These are phyloP conservation scores for Murraya koenigii DNA, from an alignment of 345 rosid species.

Conservation along the genomic window DNA sequence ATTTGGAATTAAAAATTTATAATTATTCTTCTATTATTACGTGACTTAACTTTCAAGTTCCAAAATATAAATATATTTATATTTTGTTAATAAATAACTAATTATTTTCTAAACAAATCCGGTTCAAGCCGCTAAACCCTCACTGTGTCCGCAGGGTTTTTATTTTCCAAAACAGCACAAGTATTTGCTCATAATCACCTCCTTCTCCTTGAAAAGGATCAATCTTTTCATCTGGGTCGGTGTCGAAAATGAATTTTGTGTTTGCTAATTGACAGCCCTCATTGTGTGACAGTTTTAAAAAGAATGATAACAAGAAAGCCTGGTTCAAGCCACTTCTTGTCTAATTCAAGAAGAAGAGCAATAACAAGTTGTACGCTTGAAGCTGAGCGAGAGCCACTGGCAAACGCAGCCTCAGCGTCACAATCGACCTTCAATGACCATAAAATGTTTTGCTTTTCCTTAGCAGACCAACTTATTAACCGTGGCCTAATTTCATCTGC, in stretches of 20 bases:
- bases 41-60: no score
- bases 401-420: neutral
- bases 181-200: neutral
- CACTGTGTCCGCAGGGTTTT: neutral
- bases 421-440: conserved; percentile 30
- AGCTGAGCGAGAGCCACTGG: conserved; percentile 18
- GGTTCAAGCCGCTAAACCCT: neutral
- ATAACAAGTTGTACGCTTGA: conserved; percentile 31
- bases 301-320: conserved; percentile 28
- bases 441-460: conserved; percentile 38
- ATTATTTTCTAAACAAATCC: neutral
- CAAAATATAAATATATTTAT: no score
- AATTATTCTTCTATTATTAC: no score
- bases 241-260: neutral
- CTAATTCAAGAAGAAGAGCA: conserved; percentile 36
- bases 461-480: conserved; percentile 38
- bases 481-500: conserved; percentile 44
- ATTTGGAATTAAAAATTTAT: no score
- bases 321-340: conserved; percentile 19
- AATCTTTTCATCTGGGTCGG: neutral
- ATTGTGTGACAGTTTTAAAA: neutral
- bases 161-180: neutral
- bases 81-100: no score
- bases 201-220: neutral
- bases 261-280: neutral